Evolutionary conservation across 345 rosid species (phyloP).

Genomic region (Acer yangbiense): DNA sequence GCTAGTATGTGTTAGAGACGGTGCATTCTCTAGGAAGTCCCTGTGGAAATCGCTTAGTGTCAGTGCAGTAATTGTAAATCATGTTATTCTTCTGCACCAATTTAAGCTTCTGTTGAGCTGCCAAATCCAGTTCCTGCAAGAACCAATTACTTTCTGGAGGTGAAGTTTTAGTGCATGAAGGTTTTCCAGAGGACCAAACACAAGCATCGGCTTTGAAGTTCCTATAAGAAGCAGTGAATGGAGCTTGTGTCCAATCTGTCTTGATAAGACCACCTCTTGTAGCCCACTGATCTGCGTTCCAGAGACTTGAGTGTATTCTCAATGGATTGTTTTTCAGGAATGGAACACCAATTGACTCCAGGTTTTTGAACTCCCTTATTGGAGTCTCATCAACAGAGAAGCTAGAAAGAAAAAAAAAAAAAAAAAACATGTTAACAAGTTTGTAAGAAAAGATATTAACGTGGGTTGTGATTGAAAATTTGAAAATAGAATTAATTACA

Average conservation of each 20-base stretch:
- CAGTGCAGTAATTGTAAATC: constrained; percentile 44
- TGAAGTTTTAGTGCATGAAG: constrained; percentile 18
- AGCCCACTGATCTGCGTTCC: constrained; percentile 52
- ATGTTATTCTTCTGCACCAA: constrained; percentile 44
- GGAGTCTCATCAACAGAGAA: constrained; percentile 44
- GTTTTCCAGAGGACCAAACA: constrained; percentile 19
- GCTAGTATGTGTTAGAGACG: background rate
- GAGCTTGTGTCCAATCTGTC: constrained; percentile 43
- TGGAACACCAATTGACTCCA: constrained; percentile 34
- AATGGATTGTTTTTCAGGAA: constrained; percentile 39
- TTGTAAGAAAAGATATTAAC: no score
- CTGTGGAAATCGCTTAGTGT: constrained; percentile 30
- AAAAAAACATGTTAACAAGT: no score
- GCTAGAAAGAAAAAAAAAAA: constrained; percentile 8
- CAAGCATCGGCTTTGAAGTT: constrained; percentile 46
- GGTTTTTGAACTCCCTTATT: constrained; percentile 45
- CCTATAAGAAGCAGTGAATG: constrained; percentile 43
- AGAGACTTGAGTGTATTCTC: constrained; percentile 42
- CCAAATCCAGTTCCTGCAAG: constrained; percentile 22
- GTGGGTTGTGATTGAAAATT: no score
- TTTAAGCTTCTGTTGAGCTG: constrained; percentile 18
- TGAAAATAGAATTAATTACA: constrained; percentile 6
- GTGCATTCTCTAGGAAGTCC: constrained; percentile 32
- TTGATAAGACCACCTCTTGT: constrained; percentile 45
- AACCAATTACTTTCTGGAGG: constrained; percentile 22